Evolutionary conservation across 768 basidiomycete species (phyloP).

Genomic region (Serendipita sp.): DNA sequence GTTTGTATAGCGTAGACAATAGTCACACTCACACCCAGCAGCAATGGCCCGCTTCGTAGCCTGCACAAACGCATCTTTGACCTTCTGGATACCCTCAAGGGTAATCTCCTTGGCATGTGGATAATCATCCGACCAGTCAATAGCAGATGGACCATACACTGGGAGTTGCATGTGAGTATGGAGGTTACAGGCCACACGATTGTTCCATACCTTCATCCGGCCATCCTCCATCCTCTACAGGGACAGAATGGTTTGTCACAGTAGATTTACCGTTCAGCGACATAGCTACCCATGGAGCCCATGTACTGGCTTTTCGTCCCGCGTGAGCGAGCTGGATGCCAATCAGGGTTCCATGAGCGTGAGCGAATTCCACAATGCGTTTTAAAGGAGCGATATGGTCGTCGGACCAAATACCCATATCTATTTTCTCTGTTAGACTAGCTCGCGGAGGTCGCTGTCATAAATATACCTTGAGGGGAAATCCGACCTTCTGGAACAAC

Average conservation of each 20-base stretch:
- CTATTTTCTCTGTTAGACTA: background rate
- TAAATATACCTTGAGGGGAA: slow-evolving; percentile 45
- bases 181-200: slow-evolving; percentile 13
- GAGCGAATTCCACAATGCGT: slow-evolving; percentile 57
- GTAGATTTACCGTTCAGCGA: slow-evolving; percentile 10
- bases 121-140: slow-evolving; percentile 37
- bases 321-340: slow-evolving; percentile 73
- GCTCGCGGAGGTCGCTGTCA: background rate
- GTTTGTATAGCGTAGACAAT: slow-evolving; percentile 9
- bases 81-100: slow-evolving; percentile 32
- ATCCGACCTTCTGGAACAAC: slow-evolving; percentile 64
- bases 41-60: slow-evolving; percentile 39
- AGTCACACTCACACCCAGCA: slow-evolving; percentile 39
- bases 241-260: slow-evolving; percentile 22
- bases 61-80: slow-evolving; percentile 46
- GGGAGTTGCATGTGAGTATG: slow-evolving; percentile 25
- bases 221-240: slow-evolving; percentile 50
- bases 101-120: slow-evolving; percentile 46
- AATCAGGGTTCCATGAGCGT: slow-evolving; percentile 50
- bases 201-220: slow-evolving; percentile 34
- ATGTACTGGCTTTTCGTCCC: slow-evolving; percentile 52
- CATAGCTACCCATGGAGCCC: slow-evolving; percentile 47
- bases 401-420: slow-evolving; percentile 57
- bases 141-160: slow-evolving; percentile 48
- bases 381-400: slow-evolving; percentile 54